Base-by-base conservation (phyloP, 495 filamentous ascomycete species). In the Penicillium manginii region DNA sequence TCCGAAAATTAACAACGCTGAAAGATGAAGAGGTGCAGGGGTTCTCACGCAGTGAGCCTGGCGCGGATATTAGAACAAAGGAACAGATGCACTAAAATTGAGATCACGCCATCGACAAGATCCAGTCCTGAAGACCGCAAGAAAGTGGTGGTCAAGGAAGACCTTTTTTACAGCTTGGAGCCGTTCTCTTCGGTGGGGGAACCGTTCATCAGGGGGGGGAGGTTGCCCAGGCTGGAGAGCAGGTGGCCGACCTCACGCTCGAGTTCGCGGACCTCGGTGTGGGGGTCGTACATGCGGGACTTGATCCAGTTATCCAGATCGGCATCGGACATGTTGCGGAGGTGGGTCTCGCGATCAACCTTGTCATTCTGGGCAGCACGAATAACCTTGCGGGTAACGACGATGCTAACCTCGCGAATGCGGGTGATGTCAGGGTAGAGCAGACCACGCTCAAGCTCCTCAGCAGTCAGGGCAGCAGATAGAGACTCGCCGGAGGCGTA, bases 341-440 rank as follows among this genome's bases (percentile, higher is more conserved):
- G 80, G 32, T 75, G 70, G 43, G 81, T 76, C 77, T 94, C 91
- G 70, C 91, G 90, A 73, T 96, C 91, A n/a, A 91, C 81, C 73
- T 88, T 88, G 63, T 86, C 87, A 52, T 84, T 79, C 70, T 96
- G 89, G 10, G 94, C 92, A 18, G 90, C 87, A 66, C 92, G 92
- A 82, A 98, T 97, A 58, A 98, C 94, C 68, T 91, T 89, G 29
- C 92, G 87, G 17, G 93, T 88, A 33, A 98, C 93, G 37, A 90
- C 76, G 50, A 97, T 84, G 72, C 86, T 92, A 62, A 96, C 93
- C 23, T 97, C 89, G 29, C 94, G 84, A 59, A 98, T 96, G 45
- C 94, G 89, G 65, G 87, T 86, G 70, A 98, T 87, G 69, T 90
- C 88, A n/a, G 94, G 94, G 77, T 98, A 98, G 65, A 98, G 86